Evolutionary conservation across 805 yeast genomes (phyloP).

Genomic region (Grigorovia jiainica): DNA sequence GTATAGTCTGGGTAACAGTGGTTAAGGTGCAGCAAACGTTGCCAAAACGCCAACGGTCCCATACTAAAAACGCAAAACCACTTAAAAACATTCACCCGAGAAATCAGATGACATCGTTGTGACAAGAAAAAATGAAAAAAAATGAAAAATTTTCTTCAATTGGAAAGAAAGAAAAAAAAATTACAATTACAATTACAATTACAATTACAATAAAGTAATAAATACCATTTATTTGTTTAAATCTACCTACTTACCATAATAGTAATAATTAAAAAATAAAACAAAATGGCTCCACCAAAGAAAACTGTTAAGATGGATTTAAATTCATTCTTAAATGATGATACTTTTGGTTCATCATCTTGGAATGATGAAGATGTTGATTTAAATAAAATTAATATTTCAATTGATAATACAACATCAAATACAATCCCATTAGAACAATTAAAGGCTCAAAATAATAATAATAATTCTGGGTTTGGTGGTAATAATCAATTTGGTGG

Average conservation of each 20-base stretch:
- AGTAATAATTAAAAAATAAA: background rate
- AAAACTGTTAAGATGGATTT: conserved; percentile 74
- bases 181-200: too few relatives aligned
- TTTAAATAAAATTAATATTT: conserved; percentile 51
- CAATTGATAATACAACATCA: conserved; percentile 27
- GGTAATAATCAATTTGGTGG: conserved; percentile 1
- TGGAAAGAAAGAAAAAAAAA: too few relatives aligned
- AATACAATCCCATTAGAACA: conserved; percentile 25
- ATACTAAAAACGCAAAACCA: too few relatives aligned
- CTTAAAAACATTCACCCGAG: too few relatives aligned
- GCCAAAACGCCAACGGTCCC: too few relatives aligned
- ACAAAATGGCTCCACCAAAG: conserved; percentile 50
- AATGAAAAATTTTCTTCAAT: too few relatives aligned
- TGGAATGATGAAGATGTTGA: conserved; percentile 87
- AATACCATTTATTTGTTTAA: too few relatives aligned
- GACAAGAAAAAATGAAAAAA: too few relatives aligned
- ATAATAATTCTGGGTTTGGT: conserved; percentile 10
- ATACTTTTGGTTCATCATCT: conserved; percentile 51
- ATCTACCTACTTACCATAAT: background rate
- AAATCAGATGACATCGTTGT: too few relatives aligned
- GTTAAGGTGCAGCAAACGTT: too few relatives aligned
- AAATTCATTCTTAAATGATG: conserved; percentile 74
- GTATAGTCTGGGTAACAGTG: too few relatives aligned
- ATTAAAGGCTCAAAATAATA: conserved; percentile 15
- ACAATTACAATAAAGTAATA: background rate